These are phyloP conservation scores for Filobasidium wieringae DNA, from an alignment of 768 basidiomycete genomes.

Conservation along the genomic window DNA sequence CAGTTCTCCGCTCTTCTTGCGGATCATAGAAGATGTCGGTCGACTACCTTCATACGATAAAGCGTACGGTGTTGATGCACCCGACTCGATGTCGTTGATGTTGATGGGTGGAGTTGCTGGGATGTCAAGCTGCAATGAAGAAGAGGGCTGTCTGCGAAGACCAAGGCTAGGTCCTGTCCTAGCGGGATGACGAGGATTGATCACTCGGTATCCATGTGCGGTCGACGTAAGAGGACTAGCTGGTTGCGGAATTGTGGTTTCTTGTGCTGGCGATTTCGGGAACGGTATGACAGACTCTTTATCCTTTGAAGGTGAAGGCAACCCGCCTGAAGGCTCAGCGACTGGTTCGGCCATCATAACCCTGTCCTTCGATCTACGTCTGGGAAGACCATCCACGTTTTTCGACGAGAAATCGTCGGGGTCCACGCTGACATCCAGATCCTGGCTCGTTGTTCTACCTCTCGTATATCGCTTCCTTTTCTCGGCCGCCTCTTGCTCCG, in stretches of 20 bases:
- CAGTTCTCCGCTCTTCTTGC: conserved; percentile 89
- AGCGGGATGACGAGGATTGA: conserved; percentile 12
- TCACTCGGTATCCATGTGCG: not conserved
- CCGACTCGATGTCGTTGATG: conserved; percentile 4
- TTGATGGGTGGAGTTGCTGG: conserved; percentile 20
- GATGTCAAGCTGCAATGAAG: conserved; percentile 30
- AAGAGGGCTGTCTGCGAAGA: conserved; percentile 17
- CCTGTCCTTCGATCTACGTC: not conserved
- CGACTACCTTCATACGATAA: not conserved
- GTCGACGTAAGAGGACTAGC: not conserved
- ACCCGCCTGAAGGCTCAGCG: not conserved
- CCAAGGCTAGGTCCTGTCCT: conserved; percentile 14
- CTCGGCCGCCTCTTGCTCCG: conserved; percentile 2
- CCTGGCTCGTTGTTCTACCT: not conserved
- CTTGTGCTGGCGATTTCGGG: not conserved
- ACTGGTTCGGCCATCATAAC: not conserved
- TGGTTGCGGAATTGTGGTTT: not conserved
- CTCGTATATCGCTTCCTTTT: not conserved
- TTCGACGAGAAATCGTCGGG: not conserved
- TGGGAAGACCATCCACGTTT: not conserved
- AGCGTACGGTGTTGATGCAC: not conserved
- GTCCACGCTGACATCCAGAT: not conserved
- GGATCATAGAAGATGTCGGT: conserved; percentile 44
- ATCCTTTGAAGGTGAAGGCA: not conserved
- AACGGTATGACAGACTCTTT: conserved; percentile 8